Evolutionary conservation across 139 green algal species (phyloP).

Genomic region (Zygnema circumcarinatum): DNA sequence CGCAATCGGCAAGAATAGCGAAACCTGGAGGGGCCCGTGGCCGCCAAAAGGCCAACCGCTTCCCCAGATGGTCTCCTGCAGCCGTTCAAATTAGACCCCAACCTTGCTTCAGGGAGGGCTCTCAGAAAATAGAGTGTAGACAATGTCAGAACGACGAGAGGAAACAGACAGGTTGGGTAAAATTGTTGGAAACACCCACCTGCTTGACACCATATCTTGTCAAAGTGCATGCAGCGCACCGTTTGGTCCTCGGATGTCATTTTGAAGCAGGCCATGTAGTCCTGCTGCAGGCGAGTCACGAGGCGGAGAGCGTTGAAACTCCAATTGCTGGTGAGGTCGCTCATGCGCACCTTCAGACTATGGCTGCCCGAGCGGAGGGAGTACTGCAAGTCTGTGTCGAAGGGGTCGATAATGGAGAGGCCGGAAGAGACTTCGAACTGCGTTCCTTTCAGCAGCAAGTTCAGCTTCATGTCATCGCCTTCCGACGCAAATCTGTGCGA

Average conservation of each 20-base stretch:
- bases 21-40: constrained; percentile 22
- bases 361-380: neutral
- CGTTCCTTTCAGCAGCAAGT: neutral
- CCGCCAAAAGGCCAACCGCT: constrained; percentile 18
- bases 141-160: too few species aligned
- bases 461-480: neutral
- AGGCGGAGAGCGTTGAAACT: constrained; percentile 17
- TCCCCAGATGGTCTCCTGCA: constrained; percentile 2
- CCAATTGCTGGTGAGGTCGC: neutral
- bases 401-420: neutral
- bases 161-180: too few species aligned
- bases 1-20: constrained; percentile 10
- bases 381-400: neutral
- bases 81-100: too few species aligned
- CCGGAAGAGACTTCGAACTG: neutral
- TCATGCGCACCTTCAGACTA: neutral
- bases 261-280: neutral
- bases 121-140: neutral
- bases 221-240: constrained; percentile 19
- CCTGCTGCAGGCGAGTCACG: neutral
- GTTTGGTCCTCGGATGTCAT: constrained; percentile 3
- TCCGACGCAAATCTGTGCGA: neutral
- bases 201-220: constrained; percentile 43
- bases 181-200: too few species aligned
- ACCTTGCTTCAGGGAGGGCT: neutral